These are phyloP conservation scores for Daphne laureola DNA, from an alignment of 441 rosid species.

Conservation along the genomic window DNA sequence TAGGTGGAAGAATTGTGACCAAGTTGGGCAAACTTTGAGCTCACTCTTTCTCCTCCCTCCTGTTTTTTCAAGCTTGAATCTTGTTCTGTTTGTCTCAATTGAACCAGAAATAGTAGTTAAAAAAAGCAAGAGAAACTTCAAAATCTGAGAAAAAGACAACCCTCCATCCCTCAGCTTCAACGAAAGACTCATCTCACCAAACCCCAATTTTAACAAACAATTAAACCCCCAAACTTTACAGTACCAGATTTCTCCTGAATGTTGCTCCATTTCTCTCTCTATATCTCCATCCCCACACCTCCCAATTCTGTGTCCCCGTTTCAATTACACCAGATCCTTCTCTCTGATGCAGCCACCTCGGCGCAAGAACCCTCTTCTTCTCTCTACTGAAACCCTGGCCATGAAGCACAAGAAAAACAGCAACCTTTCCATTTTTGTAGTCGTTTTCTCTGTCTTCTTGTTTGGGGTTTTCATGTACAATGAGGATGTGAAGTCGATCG, in stretches of 20 bases:
- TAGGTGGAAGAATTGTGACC: constrained; percentile 34
- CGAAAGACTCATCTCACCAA: constrained; percentile 77
- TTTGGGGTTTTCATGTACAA: constrained; percentile 88
- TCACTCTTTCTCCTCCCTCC: constrained; percentile 22
- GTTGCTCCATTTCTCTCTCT: constrained; percentile 25
- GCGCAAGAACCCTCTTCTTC: constrained; percentile 44
- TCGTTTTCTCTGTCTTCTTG: constrained; percentile 61
- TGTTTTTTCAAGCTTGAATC: not conserved
- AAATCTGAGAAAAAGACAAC: constrained; percentile 36
- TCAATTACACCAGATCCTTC: not conserved
- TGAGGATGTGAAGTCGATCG: constrained; percentile 81
- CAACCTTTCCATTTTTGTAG: constrained; percentile 63
- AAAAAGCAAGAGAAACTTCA: constrained; percentile 15
- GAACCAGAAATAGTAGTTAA: not conserved
- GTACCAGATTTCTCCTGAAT: constrained; percentile 18
- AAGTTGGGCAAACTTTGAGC: constrained; percentile 28
- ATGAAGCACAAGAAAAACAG: constrained; percentile 79
- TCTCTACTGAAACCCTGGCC: constrained; percentile 33
- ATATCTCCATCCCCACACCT: constrained; percentile 17
- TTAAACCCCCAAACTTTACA: constrained; percentile 8
- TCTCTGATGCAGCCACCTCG: constrained; percentile 51
- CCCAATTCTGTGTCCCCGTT: constrained; percentile 7
- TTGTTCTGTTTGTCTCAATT: not conserved
- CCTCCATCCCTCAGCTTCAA: constrained; percentile 42
- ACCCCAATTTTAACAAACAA: constrained; percentile 27